Conservation (phyloP, 768 basidiomycete species). For the Agaricus subrufescens region DNA sequence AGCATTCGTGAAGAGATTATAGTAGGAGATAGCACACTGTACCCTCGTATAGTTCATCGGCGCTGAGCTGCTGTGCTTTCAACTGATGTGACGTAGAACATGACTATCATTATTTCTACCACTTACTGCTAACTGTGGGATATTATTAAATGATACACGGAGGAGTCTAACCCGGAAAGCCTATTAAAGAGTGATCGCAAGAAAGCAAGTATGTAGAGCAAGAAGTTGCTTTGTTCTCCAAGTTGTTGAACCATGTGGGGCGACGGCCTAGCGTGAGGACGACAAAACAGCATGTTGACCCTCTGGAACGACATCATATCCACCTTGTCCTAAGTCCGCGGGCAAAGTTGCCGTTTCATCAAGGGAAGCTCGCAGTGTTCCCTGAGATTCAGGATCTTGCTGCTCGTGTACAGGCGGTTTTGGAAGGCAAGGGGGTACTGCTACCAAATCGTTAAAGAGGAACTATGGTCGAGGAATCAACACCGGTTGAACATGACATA, state of each 20-base stretch:
- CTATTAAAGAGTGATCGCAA: background rate
- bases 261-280: constrained; percentile 3
- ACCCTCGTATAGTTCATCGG: too few relatives aligned
- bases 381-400: constrained; percentile 51
- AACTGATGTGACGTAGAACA: too few relatives aligned
- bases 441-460: constrained; percentile 84
- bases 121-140: background rate
- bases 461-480: constrained; percentile 43
- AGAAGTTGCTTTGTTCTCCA: background rate
- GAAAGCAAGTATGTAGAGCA: background rate
- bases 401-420: constrained; percentile 28
- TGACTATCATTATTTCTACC: background rate
- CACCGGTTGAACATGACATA: background rate
- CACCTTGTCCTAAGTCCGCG: constrained; percentile 74
- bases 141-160: background rate
- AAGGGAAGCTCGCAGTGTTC: constrained; percentile 42
- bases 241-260: background rate
- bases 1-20: too few relatives aligned
- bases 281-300: constrained; percentile 29
- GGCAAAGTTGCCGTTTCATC: constrained; percentile 86
- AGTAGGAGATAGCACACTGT: too few relatives aligned
- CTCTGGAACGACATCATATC: constrained; percentile 76
- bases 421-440: constrained; percentile 57
- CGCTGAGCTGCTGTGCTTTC: too few relatives aligned
- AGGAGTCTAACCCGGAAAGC: background rate